A percentile compares a stretch with the other conserved stretches of the same genome.
Evolutionary conservation across 768 basidiomycete species (phyloP).

Genomic region (Pleurotus tuber-regium): DNA sequence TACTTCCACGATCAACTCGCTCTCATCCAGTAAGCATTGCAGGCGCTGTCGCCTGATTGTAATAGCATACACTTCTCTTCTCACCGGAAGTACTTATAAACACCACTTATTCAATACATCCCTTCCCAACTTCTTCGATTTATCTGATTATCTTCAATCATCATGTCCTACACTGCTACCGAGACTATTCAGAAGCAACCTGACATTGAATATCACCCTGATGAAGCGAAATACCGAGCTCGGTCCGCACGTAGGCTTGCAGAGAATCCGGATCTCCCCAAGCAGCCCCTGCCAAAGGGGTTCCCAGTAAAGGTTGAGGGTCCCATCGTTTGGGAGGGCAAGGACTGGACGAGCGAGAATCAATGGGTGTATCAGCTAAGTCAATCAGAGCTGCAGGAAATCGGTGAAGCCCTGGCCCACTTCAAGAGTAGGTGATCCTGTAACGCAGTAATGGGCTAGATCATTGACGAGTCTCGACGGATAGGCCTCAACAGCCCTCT

Average conservation of each 20-base stretch:
- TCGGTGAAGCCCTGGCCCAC: slow-evolving; percentile 34
- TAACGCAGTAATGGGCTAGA: background rate
- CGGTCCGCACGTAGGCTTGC: slow-evolving; percentile 36
- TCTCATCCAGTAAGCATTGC: no score
- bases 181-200: slow-evolving; percentile 27
- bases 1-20: no score
- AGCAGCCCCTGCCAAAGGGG: slow-evolving; percentile 31
- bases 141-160: no score
- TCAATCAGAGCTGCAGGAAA: slow-evolving; percentile 32
- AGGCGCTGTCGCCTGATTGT: no score
- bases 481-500: slow-evolving; percentile 26
- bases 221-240: slow-evolving; percentile 34
- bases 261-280: slow-evolving; percentile 33
- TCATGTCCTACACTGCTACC: background rate
- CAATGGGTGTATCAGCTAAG: slow-evolving; percentile 42
- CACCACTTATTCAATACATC: background rate
- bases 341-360: slow-evolving; percentile 37
- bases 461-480: no score
- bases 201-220: slow-evolving; percentile 43
- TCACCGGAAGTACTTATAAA: background rate
- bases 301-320: slow-evolving; percentile 34
- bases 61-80: background rate
- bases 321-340: slow-evolving; percentile 45
- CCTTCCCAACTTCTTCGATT: background rate
- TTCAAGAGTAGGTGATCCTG: slow-evolving; percentile 32